Evolutionary conservation across 2,329 filamentous ascomycete species (phyloP), one percentile per base, ranked within the genome.

Genomic region (Harringtonia aguacate): DNA sequence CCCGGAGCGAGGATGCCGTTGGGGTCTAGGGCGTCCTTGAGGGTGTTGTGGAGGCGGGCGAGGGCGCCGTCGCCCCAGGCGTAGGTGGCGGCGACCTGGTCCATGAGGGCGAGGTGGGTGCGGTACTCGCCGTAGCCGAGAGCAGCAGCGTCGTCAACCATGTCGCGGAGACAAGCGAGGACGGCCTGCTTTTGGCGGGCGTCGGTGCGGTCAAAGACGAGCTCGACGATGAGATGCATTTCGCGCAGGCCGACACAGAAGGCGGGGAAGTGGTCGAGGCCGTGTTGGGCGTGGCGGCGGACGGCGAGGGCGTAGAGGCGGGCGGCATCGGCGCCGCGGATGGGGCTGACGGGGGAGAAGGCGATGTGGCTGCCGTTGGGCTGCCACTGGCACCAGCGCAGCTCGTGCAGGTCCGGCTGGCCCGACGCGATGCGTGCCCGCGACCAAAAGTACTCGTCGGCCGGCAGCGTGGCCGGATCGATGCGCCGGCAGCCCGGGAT

Each of bases 271-370:
- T 65, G 58, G 48, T 68, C 65, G 28, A 67, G 56, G 9, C 60
- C 61, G 38, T 58, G 56, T 46, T 62, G 52, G 18, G 56, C 53
- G 45, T 61, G 61, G 20, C 58, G 50, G 36, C 46, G 43, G 45
- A 59, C 58, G 13, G 61, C 62, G 7, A 63, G 50, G 13, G 53
- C 53, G 47, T 61, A 68, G 42, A 68, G 55, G 39, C 50, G 55
- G 14, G 53, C 58, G 4, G 66, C 68, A 43, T 70, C 67, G 2
- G 54, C 49, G 4, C 64, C 65, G 15, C 59, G 58, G 46, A 69
- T 66, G 9, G 63, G 63, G 28, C 58, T 62, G n/a, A 70, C 62
- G n/a, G 66, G 66, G 27, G 62, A 65, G 53, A 69, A 68, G 8
- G 59, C 61, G 10, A 68, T 55, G 45, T 68, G 66, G 3, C 59